A percentile compares a stretch with the other conserved stretches of the same genome.
phyloP scores from a whole-genome alignment of 768 basidiomycete species.

The Tylopilus sp. region DNA sequence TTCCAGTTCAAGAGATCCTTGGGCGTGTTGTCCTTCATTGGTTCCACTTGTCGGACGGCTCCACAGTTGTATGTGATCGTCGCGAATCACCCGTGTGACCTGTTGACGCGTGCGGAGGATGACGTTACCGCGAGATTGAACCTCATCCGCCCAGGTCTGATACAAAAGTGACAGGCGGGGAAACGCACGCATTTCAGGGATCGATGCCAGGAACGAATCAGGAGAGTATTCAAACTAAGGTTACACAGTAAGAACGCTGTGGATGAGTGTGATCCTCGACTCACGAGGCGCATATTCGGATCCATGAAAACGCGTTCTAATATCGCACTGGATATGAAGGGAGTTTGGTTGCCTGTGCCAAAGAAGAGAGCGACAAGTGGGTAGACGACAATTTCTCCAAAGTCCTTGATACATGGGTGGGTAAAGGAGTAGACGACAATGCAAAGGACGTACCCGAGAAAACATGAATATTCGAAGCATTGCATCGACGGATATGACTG shows the following conservation, averaged over 20 bases:
- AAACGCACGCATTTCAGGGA: slow-evolving; percentile 7
- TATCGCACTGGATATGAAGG: neutral
- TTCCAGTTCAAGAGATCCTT: neutral
- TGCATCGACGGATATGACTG: neutral
- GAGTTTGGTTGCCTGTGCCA: slow-evolving; percentile 2
- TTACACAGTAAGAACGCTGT: neutral
- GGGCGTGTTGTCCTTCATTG: neutral
- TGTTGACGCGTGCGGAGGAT: neutral
- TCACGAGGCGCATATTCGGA: neutral
- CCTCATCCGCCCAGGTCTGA: neutral
- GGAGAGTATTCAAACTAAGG: slow-evolving; percentile 4
- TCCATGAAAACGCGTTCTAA: neutral
- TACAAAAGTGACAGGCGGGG: slow-evolving; percentile 3
- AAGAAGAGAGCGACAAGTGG: slow-evolving; percentile 5
- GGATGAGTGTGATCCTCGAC: neutral
- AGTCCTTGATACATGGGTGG: neutral
- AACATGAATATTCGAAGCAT: slow-evolving; percentile 6
- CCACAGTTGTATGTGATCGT: slow-evolving; percentile 1
- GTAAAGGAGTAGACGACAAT: neutral
- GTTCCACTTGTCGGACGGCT: slow-evolving; percentile 4
- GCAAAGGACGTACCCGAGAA: neutral
- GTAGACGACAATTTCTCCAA: slow-evolving; percentile 2
- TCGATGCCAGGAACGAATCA: slow-evolving; percentile 11
- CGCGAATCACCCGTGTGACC: neutral
- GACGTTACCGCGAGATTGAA: slow-evolving; percentile 3